Evolutionary conservation across 192 early-diverging fungal species (phyloP), one percentile per base, ranked within the genome.

Genomic region (Linnemannia elongata): DNA sequence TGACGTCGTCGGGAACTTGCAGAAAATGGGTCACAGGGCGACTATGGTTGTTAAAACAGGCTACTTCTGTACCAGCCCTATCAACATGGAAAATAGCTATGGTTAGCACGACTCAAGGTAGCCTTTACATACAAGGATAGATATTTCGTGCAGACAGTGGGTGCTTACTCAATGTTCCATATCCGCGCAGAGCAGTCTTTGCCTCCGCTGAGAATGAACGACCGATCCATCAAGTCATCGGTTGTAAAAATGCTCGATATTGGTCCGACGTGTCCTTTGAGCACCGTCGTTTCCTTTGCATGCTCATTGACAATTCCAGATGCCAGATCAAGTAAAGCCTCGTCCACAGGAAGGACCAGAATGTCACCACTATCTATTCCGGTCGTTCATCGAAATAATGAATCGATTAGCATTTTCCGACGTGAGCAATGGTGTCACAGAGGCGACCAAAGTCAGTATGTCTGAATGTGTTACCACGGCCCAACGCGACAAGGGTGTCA

Each of bases 121-220:
- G 66, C 5, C 17, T 1, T 17, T n/a, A 60, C 49, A 47, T 4
- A 42, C 44, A 66, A 35, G 69, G 70, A 63, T 8, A 15, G 24
- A 54, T 17, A 22, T 17, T 3, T 76, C 35, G 0, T 5, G 0
- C 6, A 22, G 9, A 63, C 6, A 15, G 8, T 63, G 54, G 9
- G 12, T 41, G 30, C 92, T 84, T 91, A 96, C 95, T 93, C 93
- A 39, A 95, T 82, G 63, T 93, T 92, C 96, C 96, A 97, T 54
- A 96, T 92, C 76, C 91, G 91, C 17, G 95, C 90, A 15, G 91
- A 89, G 63, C 94, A 95, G 82, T 95, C 94, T 35, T 79, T 80
- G 5, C 93, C 93, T 45, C 94, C 95, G 10, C 94, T 93, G 15
- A 97, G 54, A 10, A 97, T 27, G 72, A 80, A 94, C 69, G 38